These are phyloP conservation scores for Endocarpon pusillum DNA, from an alignment of 495 filamentous ascomycete genomes.

Conservation along the genomic window DNA sequence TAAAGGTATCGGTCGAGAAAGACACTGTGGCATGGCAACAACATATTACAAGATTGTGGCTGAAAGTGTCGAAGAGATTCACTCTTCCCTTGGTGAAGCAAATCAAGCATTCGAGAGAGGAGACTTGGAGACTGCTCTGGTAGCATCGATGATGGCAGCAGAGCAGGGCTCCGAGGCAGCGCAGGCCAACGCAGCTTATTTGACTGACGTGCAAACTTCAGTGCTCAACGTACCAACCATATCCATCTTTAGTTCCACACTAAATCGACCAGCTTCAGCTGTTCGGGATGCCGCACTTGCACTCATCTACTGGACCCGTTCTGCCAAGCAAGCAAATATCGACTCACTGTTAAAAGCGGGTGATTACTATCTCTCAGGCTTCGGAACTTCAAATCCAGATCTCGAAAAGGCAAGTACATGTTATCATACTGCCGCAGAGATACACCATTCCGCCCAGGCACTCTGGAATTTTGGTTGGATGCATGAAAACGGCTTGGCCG, in stretches of 20 bases:
- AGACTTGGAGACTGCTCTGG: constrained; percentile 70
- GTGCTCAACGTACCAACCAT: constrained; percentile 27
- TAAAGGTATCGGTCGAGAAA: constrained; percentile 62
- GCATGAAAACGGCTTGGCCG: constrained; percentile 91
- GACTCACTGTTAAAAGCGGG: constrained; percentile 97
- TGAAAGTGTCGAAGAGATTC: constrained; percentile 70
- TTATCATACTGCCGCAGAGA: constrained; percentile 77
- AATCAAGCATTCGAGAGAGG: constrained; percentile 70
- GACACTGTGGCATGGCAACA: constrained; percentile 63
- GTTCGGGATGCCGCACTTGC: constrained; percentile 61
- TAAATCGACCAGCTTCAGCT: constrained; percentile 28
- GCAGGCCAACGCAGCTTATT: constrained; percentile 85
- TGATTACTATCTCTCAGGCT: constrained; percentile 78
- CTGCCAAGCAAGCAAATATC: constrained; percentile 81
- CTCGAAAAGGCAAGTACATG: constrained; percentile 82
- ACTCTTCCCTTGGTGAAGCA: constrained; percentile 73
- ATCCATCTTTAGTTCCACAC: constrained; percentile 4
- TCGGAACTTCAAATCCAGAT: constrained; percentile 48
- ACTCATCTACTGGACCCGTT: constrained; percentile 90
- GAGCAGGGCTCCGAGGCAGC: constrained; percentile 91
- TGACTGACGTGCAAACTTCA: constrained; percentile 70
- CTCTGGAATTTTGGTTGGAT: constrained; percentile 98
- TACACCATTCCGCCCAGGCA: constrained; percentile 74
- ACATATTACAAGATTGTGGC: constrained; percentile 90
- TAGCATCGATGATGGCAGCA: constrained; percentile 78